Base-by-base conservation (phyloP, 2,329 filamentous ascomycete species). In the Colletotrichum simmondsii region DNA sequence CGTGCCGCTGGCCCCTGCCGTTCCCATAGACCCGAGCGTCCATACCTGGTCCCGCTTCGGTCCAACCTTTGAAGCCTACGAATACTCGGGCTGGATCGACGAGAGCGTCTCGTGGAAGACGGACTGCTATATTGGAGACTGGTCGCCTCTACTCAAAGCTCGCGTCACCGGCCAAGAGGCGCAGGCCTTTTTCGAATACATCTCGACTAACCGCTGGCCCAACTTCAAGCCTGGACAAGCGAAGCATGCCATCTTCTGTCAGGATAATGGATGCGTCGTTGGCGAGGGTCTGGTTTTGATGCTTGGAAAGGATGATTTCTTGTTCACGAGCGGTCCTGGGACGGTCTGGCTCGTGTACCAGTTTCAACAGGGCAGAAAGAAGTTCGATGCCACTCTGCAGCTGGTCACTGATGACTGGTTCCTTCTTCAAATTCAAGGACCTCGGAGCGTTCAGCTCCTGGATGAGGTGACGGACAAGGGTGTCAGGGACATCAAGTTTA, bases 31-130 rank as follows among this genome's bases (percentile, higher is more conserved):
- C 19, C 26, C 60, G n/a, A 24, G 24, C 10, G 24, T 52, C 24
- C 52, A 63, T 24, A 63, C 60, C 37, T 63, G 60, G 60, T 63
- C 60, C 4, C 60, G 60, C 37, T 63, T 63, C 26, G 60, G 60
- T 16, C 60, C 60, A 26, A 63, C 60, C 37, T 63, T 63, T 46
- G 60, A 63, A 63, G 60, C 60, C 35, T 63, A 63, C 4, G 60
- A 63, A 52, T 63, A 63, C 0, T 63, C 60, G 19, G 60, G 60
- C 42, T 63, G 60, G 60, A 63, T 63, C 11, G 60, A 63, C 42
- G 37, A 63, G 14, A 49, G 60, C 37, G 11, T 63, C 11, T 63
- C 60, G 16, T 63, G 60, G 60, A 63, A 63, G 32, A 49, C 60
- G 24, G 37, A 63, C 37, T 63, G 60, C 11, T 63, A 63, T 19